Evolutionary conservation across 1,284 basidiomycete species (phyloP).

Genomic region (Marasmius tenuissimus): DNA sequence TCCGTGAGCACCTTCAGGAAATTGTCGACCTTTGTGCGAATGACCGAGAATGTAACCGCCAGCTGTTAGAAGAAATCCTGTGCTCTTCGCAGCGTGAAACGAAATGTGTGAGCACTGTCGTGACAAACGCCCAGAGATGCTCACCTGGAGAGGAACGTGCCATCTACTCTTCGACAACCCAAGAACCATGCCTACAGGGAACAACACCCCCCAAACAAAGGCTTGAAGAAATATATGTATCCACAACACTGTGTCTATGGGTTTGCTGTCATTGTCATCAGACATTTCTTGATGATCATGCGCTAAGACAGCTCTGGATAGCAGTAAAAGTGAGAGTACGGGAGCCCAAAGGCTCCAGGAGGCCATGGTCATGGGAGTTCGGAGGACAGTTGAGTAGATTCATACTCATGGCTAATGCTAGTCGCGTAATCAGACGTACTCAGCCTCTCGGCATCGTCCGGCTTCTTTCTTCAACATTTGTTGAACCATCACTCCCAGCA

Average conservation of each 20-base stretch:
- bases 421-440: too few species aligned
- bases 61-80: conserved; percentile 68
- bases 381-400: not conserved
- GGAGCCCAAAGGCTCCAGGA: not conserved
- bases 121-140: conserved; percentile 12
- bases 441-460: too few species aligned
- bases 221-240: conserved; percentile 79
- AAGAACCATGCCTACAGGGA: conserved; percentile 87
- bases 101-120: conserved; percentile 2
- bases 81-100: conserved; percentile 42
- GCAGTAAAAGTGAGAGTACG: not conserved
- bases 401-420: too few species aligned
- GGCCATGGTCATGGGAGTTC: not conserved
- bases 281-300: conserved; percentile 65
- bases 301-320: conserved; percentile 26
- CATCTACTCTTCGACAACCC: conserved; percentile 78
- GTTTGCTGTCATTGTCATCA: conserved; percentile 65
- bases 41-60: conserved; percentile 80
- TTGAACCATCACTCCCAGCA: too few species aligned
- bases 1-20: conserved; percentile 71
- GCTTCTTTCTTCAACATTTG: too few species aligned
- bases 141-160: conserved; percentile 84
- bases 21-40: conserved; percentile 75
- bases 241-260: conserved; percentile 77
- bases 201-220: conserved; percentile 78